Base-by-base conservation (phyloP, 2,329 filamentous ascomycete species). In the Pseudogymnoascus sp. region DNA sequence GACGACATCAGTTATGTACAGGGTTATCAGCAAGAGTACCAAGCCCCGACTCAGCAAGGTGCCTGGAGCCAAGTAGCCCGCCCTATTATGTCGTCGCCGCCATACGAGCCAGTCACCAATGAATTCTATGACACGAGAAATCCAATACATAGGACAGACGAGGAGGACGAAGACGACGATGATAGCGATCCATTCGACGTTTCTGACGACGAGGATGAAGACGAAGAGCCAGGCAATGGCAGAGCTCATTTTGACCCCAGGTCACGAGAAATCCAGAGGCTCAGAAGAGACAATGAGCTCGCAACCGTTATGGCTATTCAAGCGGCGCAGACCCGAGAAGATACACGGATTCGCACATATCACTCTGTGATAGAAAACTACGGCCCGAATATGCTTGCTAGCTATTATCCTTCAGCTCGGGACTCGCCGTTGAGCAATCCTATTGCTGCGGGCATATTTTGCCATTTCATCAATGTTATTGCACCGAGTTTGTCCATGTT, bases 391-490 rank as follows among this genome's bases (percentile, higher is more conserved):
- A 77, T 81, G 34, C 78, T 92, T 53, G 81, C 85, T 12, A 85
- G 83, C 2, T 92, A 93, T 69, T 80, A 82, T 42, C 88, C 88
- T 4, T 84, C 85, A 0, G 82, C 85, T 3, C 77, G 81, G 21
- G 84, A 84, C 34, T 88, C 88, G 40, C 93, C 95, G 34, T 78
- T 97, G 28, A 90, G 87, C 68, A 91, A 97, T 67, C 83, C 86
- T 2, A 87, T 88, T 66, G 93, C 91, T 9, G 88, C 91, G 12
- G 84, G 88, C 31, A 87, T 96, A 5, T 97, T 97, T 73, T 88
- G 88, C 74, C 92, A 97, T 75, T 97, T 97, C 73, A 86, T 97
- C 56, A 89, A 91, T 68, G 88, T 95, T 5, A 96, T 92, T 1
- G 93, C 89, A 0, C 90, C 92, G 0, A 89, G 85, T 67, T 84